These are phyloP conservation scores for Chytridium lagenaria DNA, from an alignment of 371 early-diverging fungal genomes.

Conservation along the genomic window DNA sequence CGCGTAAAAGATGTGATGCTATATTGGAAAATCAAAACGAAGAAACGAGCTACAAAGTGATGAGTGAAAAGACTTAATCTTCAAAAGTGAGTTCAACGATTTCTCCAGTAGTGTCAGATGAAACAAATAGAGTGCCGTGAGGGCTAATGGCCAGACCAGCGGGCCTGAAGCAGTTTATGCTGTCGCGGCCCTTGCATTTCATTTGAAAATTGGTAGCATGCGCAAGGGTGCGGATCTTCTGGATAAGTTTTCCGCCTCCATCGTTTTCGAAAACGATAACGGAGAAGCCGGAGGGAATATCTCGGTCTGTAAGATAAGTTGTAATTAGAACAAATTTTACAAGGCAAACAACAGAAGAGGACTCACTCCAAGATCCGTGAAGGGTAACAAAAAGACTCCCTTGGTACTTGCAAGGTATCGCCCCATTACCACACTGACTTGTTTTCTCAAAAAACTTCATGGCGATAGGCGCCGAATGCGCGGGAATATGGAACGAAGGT, in stretches of 20 bases:
- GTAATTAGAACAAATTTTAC: background rate
- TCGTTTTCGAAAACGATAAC: slow-evolving; percentile 34
- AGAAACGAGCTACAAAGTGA: too few relatives aligned
- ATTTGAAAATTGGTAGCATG: slow-evolving; percentile 21
- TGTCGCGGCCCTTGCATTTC: slow-evolving; percentile 10
- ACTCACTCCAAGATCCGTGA: slow-evolving; percentile 48
- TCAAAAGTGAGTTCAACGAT: slow-evolving; percentile 32
- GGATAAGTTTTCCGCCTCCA: slow-evolving; percentile 17
- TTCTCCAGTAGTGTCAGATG: slow-evolving; percentile 40
- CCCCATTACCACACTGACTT: background rate
- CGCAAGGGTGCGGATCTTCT: slow-evolving; percentile 15
- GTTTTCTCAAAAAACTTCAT: slow-evolving; percentile 28
- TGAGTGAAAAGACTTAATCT: too few relatives aligned
- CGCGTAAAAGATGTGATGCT: too few relatives aligned
- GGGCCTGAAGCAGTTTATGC: slow-evolving; percentile 37
- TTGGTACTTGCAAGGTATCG: slow-evolving; percentile 21
- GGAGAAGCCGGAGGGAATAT: slow-evolving; percentile 41
- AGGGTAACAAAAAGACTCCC: slow-evolving; percentile 41
- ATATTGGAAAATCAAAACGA: too few relatives aligned
- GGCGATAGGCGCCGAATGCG: slow-evolving; percentile 43
- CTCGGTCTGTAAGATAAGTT: slow-evolving; percentile 28
- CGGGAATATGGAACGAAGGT: slow-evolving; percentile 38
- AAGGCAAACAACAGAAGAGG: background rate
- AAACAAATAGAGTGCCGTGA: slow-evolving; percentile 33
- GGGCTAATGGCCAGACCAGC: slow-evolving; percentile 34